These are phyloP conservation scores for Carpinus fangiana DNA, from an alignment of 306 rosid species.

Conservation along the genomic window DNA sequence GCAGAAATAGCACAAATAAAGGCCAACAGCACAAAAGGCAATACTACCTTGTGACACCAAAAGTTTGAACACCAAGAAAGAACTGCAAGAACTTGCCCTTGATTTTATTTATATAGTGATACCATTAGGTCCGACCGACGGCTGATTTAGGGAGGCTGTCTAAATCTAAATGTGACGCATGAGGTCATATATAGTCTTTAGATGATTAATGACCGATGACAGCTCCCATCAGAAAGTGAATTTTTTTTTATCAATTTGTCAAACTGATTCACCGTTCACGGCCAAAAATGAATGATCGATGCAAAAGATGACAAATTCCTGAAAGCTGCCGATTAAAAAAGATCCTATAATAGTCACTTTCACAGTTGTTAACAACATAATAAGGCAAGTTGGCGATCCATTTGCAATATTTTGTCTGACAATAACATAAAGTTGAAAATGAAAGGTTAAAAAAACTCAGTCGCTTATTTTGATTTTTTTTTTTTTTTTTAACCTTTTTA, in stretches of 20 bases:
- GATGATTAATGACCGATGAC: not conserved
- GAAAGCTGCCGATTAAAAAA: not conserved
- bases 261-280: not conserved
- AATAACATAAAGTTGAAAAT: not conserved
- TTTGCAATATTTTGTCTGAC: not conserved
- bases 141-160: not conserved
- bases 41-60: not conserved
- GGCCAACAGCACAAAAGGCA: not conserved
- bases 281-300: not conserved
- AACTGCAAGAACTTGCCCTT: not conserved
- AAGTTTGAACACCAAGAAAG: not conserved
- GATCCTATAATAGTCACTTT: constrained; percentile 3
- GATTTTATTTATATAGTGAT: not conserved
- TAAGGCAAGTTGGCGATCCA: not conserved
- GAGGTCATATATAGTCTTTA: not conserved
- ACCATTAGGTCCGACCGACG: not conserved
- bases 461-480: not conserved
- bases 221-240: not conserved
- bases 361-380: constrained; percentile 4
- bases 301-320: constrained; percentile 1
- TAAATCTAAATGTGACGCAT: not conserved
- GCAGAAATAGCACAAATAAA: not conserved
- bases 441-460: not conserved
- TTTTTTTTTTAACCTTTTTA: not conserved
- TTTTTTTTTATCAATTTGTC: not conserved